Evolutionary conservation across 2,329 filamentous ascomycete species (phyloP), one percentile per base, ranked within the genome.

Genomic region (Colletotrichum lindemuthianum): DNA sequence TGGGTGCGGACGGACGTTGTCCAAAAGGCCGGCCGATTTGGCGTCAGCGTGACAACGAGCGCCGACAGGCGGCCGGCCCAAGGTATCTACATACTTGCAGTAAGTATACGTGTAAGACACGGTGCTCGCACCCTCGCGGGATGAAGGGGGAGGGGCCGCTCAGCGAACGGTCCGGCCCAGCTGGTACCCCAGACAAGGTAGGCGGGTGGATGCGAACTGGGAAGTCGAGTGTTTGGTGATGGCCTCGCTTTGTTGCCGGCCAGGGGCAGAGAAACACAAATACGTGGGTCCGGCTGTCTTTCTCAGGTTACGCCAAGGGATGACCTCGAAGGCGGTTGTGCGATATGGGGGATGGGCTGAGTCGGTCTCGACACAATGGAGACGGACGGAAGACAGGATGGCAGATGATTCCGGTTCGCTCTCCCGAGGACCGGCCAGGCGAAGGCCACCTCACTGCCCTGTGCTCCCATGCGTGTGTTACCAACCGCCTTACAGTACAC

Each of bases 311-410:
- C 51, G 58, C 63, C 63, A 65, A 65, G 63, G 13, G 16, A 43
- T 12, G 13, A 15, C 51, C 40, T 49, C 41, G 47, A 57, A 61
- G 45, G 48, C 51, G 57, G 52, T 48, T 52, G 40, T 57, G 32
- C 47, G 8, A 63, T 50, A 45, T 56, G 34, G 51, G 40, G 50
- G 57, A 53, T 24, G 37, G 47, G 47, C 51, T 51, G 45, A 63
- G 58, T 54, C 48, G 58, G 63, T 48, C 61, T 65, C 51, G 58
- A 48, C 47, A 65, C 47, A 63, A 40, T 43, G 37, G 47, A 56
- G 12, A 13, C 49, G 12, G 16, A 45, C 24, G 16, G 52, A 24
- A 55, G 53, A 59, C 44, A 45, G 60, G 50, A 55, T 52, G 58
- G 47, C 51, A 65, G 51, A 55, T 65, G 50, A 15, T 40, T 44